phyloP scores from a whole-genome alignment of 2,329 filamentous ascomycete species.

The Colletotrichum tropicale region DNA sequence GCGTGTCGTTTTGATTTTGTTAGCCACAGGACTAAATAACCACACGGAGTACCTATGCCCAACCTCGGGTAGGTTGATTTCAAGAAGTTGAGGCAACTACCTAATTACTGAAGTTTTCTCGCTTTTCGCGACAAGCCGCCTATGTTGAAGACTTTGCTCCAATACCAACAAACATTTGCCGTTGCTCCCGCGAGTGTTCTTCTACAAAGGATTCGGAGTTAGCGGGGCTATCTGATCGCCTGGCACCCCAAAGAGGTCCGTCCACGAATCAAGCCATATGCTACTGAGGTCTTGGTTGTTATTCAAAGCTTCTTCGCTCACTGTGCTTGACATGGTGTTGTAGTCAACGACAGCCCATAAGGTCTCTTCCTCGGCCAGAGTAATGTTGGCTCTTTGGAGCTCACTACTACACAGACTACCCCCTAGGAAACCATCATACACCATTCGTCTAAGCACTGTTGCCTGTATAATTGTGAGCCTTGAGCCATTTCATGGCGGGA shows the following conservation, averaged over 20 bases:
- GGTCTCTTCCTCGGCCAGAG: background rate
- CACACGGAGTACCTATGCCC: rapidly evolving
- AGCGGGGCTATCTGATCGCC: background rate
- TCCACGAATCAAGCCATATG: background rate
- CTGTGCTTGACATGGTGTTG: background rate
- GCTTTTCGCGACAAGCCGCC: background rate
- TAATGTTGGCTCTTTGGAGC: background rate
- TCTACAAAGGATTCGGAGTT: background rate
- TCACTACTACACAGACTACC: background rate
- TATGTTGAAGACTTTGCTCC: background rate
- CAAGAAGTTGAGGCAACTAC: background rate
- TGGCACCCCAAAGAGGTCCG: background rate
- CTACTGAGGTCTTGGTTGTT: background rate
- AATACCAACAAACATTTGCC: background rate
- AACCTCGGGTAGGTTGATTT: background rate
- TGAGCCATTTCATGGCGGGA: rapidly evolving
- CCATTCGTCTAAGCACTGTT: background rate
- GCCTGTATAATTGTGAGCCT: background rate
- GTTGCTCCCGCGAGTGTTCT: background rate
- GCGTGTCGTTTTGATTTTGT: background rate
- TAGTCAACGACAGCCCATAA: background rate
- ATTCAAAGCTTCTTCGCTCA: background rate
- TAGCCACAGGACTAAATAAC: background rate
- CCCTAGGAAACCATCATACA: background rate
- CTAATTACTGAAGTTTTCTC: background rate